phyloP scores from a whole-genome alignment of 106 monocot genomes.

The Amphibolis antarctica region DNA sequence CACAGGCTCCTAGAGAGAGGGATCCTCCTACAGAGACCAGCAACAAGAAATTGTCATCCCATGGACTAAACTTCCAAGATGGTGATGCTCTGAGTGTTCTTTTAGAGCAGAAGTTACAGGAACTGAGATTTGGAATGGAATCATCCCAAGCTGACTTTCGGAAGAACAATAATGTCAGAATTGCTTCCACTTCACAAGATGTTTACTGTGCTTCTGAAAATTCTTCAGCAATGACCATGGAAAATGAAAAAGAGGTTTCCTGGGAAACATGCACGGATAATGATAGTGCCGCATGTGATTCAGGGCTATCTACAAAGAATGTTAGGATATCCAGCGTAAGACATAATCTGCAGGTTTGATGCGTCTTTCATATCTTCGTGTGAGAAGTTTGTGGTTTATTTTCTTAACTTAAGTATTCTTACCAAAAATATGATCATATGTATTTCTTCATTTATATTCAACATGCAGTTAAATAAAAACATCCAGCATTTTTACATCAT shows the following conservation, averaged over 20 bases:
- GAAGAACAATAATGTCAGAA: slow-evolving; percentile 3
- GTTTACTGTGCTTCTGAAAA: slow-evolving; percentile 7
- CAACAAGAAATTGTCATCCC: slow-evolving; percentile 16
- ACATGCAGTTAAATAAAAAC: no score
- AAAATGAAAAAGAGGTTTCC: background rate
- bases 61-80: slow-evolving; percentile 26
- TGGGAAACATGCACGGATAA: slow-evolving; percentile 4
- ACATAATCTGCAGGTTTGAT: slow-evolving; percentile 1
- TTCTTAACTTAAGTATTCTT: no score
- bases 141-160: slow-evolving; percentile 16
- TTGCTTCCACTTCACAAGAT: slow-evolving; percentile 15
- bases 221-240: background rate
- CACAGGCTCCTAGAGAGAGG: slow-evolving; percentile 15
- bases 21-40: slow-evolving; percentile 4
- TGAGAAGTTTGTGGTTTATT: background rate
- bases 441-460: no score
- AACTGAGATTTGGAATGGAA: slow-evolving; percentile 38
- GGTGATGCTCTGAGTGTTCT: slow-evolving; percentile 68
- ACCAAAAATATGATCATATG: background rate
- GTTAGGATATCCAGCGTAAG: background rate
- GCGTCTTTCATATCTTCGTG: background rate
- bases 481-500: no score
- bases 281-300: background rate
- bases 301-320: background rate
- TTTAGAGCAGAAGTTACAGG: slow-evolving; percentile 78